Evolutionary conservation across 1,284 basidiomycete species (phyloP).

Genomic region (Pulveroboletus ridleyi): DNA sequence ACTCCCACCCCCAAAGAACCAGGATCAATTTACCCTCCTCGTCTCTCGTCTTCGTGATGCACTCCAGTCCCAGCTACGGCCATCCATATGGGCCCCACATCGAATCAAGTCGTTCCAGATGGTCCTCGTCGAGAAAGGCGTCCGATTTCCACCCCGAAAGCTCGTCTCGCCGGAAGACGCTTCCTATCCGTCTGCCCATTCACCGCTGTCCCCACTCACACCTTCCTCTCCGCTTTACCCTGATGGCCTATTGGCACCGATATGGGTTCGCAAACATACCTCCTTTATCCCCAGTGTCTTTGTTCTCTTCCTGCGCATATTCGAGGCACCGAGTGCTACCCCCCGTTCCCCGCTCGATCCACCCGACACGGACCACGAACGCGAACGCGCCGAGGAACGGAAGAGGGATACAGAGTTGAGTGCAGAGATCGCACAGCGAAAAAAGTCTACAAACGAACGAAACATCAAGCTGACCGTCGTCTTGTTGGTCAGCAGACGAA

Average conservation of each 20-base stretch:
- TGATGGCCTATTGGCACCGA: conserved; percentile 94
- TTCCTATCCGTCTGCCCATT: conserved; percentile 66
- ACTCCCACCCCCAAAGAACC: conserved; percentile 39
- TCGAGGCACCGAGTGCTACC: conserved; percentile 58
- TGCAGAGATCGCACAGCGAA: conserved; percentile 79
- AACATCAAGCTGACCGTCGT: conserved; percentile 96
- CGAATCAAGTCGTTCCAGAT: conserved; percentile 81
- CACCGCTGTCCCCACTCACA: conserved; percentile 90
- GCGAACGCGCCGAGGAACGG: conserved; percentile 70
- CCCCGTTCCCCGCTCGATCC: conserved; percentile 59
- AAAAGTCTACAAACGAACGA: conserved; percentile 82
- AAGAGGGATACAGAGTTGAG: conserved; percentile 78
- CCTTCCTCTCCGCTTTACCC: conserved; percentile 90
- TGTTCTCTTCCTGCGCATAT: conserved; percentile 87
- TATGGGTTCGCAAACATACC: conserved; percentile 97
- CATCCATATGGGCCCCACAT: conserved; percentile 69
- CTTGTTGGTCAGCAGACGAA: conserved; percentile 85
- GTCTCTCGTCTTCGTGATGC: conserved; percentile 65
- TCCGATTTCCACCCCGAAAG: conserved; percentile 90
- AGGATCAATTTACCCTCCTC: conserved; percentile 67
- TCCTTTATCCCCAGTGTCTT: conserved; percentile 92
- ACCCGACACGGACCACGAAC: conserved; percentile 56
- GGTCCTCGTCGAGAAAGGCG: conserved; percentile 81
- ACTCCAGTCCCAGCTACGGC: conserved; percentile 64
- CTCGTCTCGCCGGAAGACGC: conserved; percentile 61